phyloP scores from a whole-genome alignment of 345 rosid species.

The Citrus cavaleriei region DNA sequence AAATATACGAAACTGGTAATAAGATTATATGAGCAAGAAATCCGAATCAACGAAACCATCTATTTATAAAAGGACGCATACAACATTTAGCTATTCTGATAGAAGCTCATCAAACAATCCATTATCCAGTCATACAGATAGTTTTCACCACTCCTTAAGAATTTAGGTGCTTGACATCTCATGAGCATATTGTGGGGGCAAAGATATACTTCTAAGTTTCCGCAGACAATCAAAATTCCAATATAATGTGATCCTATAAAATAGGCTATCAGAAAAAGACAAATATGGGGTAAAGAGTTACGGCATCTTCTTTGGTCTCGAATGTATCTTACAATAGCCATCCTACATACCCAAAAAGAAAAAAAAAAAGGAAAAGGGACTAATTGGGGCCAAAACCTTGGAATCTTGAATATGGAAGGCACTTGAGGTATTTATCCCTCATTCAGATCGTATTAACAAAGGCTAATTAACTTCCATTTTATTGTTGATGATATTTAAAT shows the following conservation, averaged over 20 bases:
- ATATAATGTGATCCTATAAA: background rate
- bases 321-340: background rate
- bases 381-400: background rate
- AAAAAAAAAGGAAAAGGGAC: background rate
- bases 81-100: background rate
- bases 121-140: background rate
- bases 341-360: background rate
- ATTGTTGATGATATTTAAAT: background rate
- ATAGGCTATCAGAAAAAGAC: background rate
- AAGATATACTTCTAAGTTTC: background rate
- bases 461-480: background rate
- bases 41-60: background rate
- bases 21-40: background rate
- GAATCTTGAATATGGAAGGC: background rate
- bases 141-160: background rate
- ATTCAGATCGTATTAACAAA: background rate
- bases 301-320: background rate
- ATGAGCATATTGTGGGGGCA: background rate
- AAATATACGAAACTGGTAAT: background rate
- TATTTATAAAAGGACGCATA: background rate
- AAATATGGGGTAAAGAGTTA: background rate
- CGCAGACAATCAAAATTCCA: background rate
- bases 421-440: background rate
- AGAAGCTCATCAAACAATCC: background rate
- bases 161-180: background rate